Evolutionary conservation across 2,329 filamentous ascomycete genomes (phyloP).

Genomic region (Pseudogymnoascus sp.): DNA sequence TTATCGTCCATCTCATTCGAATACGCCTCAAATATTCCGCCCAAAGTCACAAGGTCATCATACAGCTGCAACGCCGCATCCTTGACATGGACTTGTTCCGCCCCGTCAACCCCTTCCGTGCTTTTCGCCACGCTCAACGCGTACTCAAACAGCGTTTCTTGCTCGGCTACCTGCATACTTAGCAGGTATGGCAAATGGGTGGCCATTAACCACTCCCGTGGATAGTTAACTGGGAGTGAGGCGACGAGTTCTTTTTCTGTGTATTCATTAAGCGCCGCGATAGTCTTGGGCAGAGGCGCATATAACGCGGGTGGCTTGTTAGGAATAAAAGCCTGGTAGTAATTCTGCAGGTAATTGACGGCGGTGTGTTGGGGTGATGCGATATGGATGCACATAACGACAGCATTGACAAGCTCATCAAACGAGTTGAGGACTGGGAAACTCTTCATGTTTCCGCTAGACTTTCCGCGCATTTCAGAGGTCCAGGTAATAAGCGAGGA

Average conservation of each 20-base stretch:
- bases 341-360: slow-evolving; percentile 46
- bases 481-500: slow-evolving; percentile 34
- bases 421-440: slow-evolving; percentile 39
- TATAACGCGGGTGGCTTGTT: slow-evolving; percentile 38
- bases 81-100: neutral
- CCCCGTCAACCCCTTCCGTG: neutral
- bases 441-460: slow-evolving; percentile 32
- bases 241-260: slow-evolving; percentile 31
- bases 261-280: slow-evolving; percentile 27
- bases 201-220: slow-evolving; percentile 39
- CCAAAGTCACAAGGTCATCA: neutral
- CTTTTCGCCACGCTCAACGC: slow-evolving; percentile 16
- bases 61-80: neutral
- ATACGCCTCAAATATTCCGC: slow-evolving; percentile 26
- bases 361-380: slow-evolving; percentile 43
- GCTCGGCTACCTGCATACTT: slow-evolving; percentile 36
- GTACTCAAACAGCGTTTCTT: slow-evolving; percentile 30
- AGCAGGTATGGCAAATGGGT: slow-evolving; percentile 40
- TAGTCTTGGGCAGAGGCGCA: slow-evolving; percentile 27
- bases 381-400: slow-evolving; percentile 47
- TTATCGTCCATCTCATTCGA: slow-evolving; percentile 30
- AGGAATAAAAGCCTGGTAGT: slow-evolving; percentile 42
- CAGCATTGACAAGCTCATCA: slow-evolving; percentile 36
- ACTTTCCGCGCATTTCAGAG: slow-evolving; percentile 32
- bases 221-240: slow-evolving; percentile 36